Percentiles rank a stretch among this genome's conserved stretches.
Conservation (phyloP, 2,329 filamentous ascomycete genomes). For the Spiromastix sp. region DNA sequence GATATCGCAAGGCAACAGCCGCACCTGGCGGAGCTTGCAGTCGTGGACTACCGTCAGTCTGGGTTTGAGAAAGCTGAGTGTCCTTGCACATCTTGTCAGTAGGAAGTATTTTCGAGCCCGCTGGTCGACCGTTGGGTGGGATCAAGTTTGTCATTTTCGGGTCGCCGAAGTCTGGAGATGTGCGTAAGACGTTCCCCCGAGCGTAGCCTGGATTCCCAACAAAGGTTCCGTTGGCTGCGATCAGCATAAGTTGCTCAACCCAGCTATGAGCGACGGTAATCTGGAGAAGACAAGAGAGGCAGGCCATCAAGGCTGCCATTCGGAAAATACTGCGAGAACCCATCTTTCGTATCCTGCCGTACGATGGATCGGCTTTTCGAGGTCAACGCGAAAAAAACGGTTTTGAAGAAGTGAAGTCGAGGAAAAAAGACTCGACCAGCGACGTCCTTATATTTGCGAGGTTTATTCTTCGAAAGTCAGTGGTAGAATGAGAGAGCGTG, state of each 20-base stretch:
- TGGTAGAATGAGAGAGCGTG: slow-evolving; percentile 1
- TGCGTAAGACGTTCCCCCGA: slow-evolving; percentile 58
- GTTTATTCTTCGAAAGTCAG: slow-evolving; percentile 7
- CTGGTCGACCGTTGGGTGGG: slow-evolving; percentile 41
- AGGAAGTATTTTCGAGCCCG: slow-evolving; percentile 38
- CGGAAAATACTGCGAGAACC: neutral
- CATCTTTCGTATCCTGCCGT: neutral
- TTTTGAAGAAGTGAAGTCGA: neutral
- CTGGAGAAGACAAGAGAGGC: slow-evolving; percentile 20
- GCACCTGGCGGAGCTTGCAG: slow-evolving; percentile 53
- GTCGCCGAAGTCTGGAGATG: slow-evolving; percentile 47
- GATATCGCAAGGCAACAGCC: slow-evolving; percentile 55
- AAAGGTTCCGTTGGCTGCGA: slow-evolving; percentile 65
- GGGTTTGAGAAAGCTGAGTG: slow-evolving; percentile 49
- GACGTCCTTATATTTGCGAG: slow-evolving; percentile 2
- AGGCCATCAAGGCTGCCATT: slow-evolving; percentile 6
- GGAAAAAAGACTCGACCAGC: slow-evolving; percentile 6
- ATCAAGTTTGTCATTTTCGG: slow-evolving; percentile 52
- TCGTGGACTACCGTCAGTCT: slow-evolving; percentile 50
- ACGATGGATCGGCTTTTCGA: neutral
- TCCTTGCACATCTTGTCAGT: slow-evolving; percentile 54
- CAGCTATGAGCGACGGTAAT: slow-evolving; percentile 57
- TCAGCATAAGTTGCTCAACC: slow-evolving; percentile 65
- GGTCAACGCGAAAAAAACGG: neutral
- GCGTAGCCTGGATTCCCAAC: slow-evolving; percentile 61